phyloP scores from a whole-genome alignment of 1,284 basidiomycete genomes.

The Trametes hirsuta region DNA sequence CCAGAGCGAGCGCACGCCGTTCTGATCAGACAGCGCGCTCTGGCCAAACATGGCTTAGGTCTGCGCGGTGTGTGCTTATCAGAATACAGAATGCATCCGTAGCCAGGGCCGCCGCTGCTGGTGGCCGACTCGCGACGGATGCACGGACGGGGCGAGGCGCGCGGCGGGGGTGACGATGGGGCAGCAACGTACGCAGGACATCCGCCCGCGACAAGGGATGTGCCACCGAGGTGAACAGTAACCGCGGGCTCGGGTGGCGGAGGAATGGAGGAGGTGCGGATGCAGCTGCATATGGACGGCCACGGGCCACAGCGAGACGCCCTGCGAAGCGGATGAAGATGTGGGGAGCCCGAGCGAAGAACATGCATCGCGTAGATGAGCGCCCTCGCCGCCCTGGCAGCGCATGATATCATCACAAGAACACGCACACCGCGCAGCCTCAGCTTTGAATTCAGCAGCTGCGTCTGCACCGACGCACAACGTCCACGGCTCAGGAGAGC shows the following conservation, averaged over 20 bases:
- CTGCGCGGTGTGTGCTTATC: neutral
- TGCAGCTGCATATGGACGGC: constrained; percentile 3
- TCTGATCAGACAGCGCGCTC: constrained; percentile 6
- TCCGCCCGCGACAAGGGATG: neutral
- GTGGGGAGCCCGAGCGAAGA: neutral
- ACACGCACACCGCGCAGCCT: neutral
- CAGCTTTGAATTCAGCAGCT: no score
- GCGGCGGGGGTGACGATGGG: neutral
- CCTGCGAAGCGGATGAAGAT: constrained; percentile 4
- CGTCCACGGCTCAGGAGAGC: neutral
- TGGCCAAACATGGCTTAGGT: neutral
- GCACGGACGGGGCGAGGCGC: neutral
- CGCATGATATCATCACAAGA: constrained; percentile 13
- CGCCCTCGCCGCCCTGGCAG: constrained; percentile 11
- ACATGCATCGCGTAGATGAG: constrained; percentile 5
- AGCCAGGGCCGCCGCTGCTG: neutral
- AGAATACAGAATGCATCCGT: neutral
- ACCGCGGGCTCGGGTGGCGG: neutral
- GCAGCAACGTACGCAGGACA: neutral
- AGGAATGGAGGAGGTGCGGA: constrained; percentile 1
- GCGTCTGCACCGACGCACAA: neutral
- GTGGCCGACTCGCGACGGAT: neutral
- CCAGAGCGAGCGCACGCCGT: neutral
- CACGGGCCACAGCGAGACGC: neutral
- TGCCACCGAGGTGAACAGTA: neutral